Percentiles rank a stretch among this genome's conserved stretches.
These are phyloP conservation scores for Aspergillus conjunctus DNA, from an alignment of 495 filamentous ascomycete species.

Conservation along the genomic window DNA sequence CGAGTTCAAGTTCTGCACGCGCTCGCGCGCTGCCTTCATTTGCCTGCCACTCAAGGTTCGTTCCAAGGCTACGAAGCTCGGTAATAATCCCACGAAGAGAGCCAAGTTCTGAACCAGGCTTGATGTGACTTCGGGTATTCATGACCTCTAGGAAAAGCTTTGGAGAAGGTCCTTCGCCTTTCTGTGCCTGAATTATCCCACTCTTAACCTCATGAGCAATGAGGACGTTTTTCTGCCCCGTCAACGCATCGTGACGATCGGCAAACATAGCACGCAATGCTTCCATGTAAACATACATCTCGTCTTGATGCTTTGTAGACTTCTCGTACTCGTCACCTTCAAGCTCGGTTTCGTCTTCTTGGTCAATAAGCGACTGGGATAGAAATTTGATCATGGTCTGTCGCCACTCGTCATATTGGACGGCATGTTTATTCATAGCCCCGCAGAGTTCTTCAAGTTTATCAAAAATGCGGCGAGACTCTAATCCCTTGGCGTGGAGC, in stretches of 20 bases:
- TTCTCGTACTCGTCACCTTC: conserved; percentile 89
- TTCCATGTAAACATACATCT: conserved; percentile 81
- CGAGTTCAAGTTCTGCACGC: conserved; percentile 62
- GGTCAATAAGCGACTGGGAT: conserved; percentile 74
- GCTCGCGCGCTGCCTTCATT: conserved; percentile 65
- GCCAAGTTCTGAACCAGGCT: conserved; percentile 55
- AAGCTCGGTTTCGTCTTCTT: conserved; percentile 68
- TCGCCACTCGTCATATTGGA: conserved; percentile 71
- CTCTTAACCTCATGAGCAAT: conserved; percentile 72
- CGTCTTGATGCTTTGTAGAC: conserved; percentile 82
- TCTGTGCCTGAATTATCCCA: conserved; percentile 58
- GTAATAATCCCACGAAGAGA: conserved; percentile 71
- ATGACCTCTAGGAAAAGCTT: conserved; percentile 66
- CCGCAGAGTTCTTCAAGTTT: conserved; percentile 56
- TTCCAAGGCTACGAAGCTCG: conserved; percentile 64
- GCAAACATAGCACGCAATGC: conserved; percentile 72
- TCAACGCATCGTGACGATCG: conserved; percentile 74
- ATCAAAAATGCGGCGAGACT: conserved; percentile 58
- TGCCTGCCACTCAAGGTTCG: conserved; percentile 61
- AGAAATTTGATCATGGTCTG: conserved; percentile 69
- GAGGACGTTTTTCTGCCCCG: conserved; percentile 75
- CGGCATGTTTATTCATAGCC: conserved; percentile 68
- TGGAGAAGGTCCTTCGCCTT: conserved; percentile 72
- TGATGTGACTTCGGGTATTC: conserved; percentile 54
- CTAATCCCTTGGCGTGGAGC: conserved; percentile 59